Evolutionary conservation across 306 rosid genomes (phyloP).

Genomic region (Mucuna pruriens): DNA sequence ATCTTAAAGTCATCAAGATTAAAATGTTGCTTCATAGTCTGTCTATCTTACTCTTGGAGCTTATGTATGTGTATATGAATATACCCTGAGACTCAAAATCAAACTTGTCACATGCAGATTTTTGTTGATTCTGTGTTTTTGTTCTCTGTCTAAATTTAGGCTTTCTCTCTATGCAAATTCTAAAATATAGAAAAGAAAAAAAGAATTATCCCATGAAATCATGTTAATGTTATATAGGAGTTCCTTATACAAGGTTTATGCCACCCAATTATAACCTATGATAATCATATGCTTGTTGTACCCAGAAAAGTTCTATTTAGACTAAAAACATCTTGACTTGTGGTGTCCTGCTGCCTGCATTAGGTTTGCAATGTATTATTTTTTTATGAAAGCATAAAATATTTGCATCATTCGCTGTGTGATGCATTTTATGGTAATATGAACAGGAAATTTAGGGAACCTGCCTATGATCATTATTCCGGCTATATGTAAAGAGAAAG

Average conservation of each 20-base stretch:
- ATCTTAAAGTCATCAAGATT: no score
- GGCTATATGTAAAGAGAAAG: constrained; percentile 54
- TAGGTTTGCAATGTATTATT: neutral
- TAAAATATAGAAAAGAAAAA: no score
- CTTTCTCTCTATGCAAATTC: no score
- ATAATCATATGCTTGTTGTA: neutral
- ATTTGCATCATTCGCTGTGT: neutral
- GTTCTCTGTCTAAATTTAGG: neutral
- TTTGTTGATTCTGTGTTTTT: neutral
- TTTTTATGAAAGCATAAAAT: constrained; percentile 5
- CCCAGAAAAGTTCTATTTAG: no score
- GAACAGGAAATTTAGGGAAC: constrained; percentile 59
- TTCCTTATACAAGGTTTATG: neutral
- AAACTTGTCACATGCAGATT: neutral
- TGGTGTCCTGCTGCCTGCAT: neutral
- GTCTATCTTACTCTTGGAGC: no score
- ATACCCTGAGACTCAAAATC: neutral
- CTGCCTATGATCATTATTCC: constrained; percentile 54
- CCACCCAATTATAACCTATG: no score
- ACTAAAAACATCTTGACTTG: neutral
- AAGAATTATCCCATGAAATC: no score
- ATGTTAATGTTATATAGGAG: neutral
- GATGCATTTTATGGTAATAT: constrained; percentile 15
- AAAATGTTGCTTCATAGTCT: no score
- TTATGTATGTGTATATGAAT: neutral